Base-by-base conservation (phyloP, 2,329 filamentous ascomycete genomes). In the Lecanicillium sp. region DNA sequence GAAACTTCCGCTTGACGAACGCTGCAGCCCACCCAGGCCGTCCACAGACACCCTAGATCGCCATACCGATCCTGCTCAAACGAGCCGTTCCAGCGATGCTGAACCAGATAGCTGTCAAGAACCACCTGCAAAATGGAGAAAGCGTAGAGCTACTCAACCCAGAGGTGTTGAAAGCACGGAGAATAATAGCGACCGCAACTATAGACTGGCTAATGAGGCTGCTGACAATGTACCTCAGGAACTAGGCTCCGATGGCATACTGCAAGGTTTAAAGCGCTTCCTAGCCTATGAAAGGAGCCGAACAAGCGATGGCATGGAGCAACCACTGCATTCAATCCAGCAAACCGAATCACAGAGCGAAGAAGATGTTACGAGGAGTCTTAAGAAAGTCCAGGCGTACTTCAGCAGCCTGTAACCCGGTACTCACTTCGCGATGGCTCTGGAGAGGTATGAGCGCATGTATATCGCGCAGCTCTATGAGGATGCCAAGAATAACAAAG, bases 231-330 rank as follows among this genome's bases (percentile, higher is more conserved):
- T 37, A 30, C 18, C 17, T 12, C 18, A 22, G 17, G 27, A 22
- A 18, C 12, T 31, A 37, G 35, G 35, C 35, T 37, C 17, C 17
- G 18, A 13, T 17, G 8, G 16, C 30, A 15, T 37, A 37, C 14
- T 30, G 28, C 28, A 37, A 13, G 28, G 31, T 25, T 25, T 37
- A 16, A 17, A 37, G 11, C 19, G 9, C 22, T 25, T 25, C 22
- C 22, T 25, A 25, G 11, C 22, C 22, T 11, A 25, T 30, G n/a
- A 31, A 13, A 22, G 35, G 35, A 28, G 16, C 35, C 28, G 28
- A 37, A 7, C 28, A 4, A 3, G 30, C 31, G 12, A 29, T 36
- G 3, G 13, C 30, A 12, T 14, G 25, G 13, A 30, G 9, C 16
- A 29, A 16, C 17, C 27, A 37, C 17, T 11, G 28, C 35, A n/a